These are phyloP conservation scores for Tetrastigma voinierianum DNA, from an alignment of 164 flowering plant species.

Conservation along the genomic window DNA sequence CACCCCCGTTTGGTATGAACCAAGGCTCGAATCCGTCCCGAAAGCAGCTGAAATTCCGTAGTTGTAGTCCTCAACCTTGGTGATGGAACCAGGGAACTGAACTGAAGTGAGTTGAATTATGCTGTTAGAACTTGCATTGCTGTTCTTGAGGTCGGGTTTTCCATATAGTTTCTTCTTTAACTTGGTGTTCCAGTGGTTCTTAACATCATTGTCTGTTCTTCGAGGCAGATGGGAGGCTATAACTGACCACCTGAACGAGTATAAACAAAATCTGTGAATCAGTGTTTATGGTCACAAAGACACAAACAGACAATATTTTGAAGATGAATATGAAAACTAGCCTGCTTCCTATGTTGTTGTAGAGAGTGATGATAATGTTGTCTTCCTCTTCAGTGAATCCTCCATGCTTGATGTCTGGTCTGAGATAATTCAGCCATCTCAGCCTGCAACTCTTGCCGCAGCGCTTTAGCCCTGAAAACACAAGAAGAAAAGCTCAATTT, in stretches of 20 bases:
- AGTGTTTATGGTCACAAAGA: neutral
- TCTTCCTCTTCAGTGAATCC: constrained; percentile 75
- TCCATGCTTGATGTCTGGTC: constrained; percentile 76
- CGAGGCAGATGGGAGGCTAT: constrained; percentile 70
- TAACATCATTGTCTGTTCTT: constrained; percentile 82
- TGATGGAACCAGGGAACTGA: neutral
- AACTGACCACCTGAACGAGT: constrained; percentile 58
- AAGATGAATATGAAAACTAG: constrained; percentile 3
- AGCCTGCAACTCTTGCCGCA: constrained; percentile 84
- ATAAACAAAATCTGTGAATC: neutral
- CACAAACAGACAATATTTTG: neutral
- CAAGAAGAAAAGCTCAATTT: neutral
- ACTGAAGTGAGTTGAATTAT: neutral
- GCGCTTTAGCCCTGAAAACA: constrained; percentile 54
- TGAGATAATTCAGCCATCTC: constrained; percentile 77
- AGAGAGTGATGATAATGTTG: constrained; percentile 42
- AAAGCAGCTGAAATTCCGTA: constrained; percentile 6
- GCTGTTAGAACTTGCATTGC: neutral
- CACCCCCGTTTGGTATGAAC: constrained; percentile 7
- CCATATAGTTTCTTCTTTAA: constrained; percentile 57
- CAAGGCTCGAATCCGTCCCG: neutral
- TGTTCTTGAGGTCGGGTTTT: constrained; percentile 4
- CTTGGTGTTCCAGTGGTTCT: constrained; percentile 83
- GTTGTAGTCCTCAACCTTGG: constrained; percentile 2
- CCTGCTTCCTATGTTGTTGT: constrained; percentile 65